Conservation (phyloP, 2,329 filamentous ascomycete species). For the Drechslerella dactyloides region DNA sequence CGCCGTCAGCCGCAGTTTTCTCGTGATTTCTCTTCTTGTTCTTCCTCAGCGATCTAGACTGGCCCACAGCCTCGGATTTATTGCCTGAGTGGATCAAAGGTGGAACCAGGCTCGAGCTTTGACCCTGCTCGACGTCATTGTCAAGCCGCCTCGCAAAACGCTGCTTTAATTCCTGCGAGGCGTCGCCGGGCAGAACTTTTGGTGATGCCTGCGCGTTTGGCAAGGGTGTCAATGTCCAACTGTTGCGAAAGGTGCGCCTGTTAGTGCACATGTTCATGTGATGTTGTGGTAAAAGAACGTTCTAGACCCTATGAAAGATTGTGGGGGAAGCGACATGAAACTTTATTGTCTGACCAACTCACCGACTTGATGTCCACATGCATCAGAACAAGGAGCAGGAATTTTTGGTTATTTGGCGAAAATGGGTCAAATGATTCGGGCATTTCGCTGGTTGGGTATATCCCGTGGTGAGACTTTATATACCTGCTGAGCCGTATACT, state of each 20-base stretch:
- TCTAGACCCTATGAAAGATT: neutral
- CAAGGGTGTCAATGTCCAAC: conserved; percentile 8
- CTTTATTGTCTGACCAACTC: neutral
- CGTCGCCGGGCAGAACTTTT: neutral
- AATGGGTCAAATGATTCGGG: conserved; percentile 6
- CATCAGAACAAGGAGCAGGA: neutral
- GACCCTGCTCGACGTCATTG: neutral
- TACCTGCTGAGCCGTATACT: too few species aligned
- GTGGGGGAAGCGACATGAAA: neutral
- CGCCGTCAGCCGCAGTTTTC: neutral
- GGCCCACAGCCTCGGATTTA: too few species aligned
- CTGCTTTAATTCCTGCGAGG: conserved; percentile 6
- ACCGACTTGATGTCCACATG: conserved; percentile 1
- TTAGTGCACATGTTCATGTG: neutral
- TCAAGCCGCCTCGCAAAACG: neutral
- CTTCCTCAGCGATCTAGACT: neutral
- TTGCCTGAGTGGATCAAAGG: neutral
- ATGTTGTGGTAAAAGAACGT: too few species aligned
- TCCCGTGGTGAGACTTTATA: too few species aligned
- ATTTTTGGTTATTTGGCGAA: conserved; percentile 11
- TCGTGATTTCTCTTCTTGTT: neutral
- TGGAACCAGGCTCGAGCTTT: neutral
- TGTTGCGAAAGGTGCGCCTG: neutral
- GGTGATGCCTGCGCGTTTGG: conserved; percentile 5
- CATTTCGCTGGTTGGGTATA: conserved; percentile 2